phyloP scores from a whole-genome alignment of 768 basidiomycete species.

The Termitomyces sp. region DNA sequence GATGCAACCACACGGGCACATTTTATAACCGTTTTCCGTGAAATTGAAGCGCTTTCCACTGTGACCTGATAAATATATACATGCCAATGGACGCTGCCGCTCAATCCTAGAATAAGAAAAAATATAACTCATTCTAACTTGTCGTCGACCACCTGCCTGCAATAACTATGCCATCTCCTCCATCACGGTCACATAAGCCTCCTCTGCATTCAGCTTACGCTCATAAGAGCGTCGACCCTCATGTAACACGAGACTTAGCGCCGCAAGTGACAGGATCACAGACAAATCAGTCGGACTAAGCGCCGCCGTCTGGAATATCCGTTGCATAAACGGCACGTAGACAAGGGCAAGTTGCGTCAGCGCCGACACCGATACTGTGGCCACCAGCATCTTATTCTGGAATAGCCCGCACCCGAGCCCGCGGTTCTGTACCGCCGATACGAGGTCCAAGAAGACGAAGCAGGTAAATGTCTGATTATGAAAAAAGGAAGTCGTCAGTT shows the following conservation, averaged over 20 bases:
- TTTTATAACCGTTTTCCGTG: background rate
- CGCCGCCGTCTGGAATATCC: slow-evolving; percentile 90
- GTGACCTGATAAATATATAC: background rate
- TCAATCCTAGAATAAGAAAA: background rate
- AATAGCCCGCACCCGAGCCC: slow-evolving; percentile 81
- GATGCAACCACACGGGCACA: background rate
- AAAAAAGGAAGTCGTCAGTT: background rate
- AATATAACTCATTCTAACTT: background rate
- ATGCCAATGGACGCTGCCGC: background rate
- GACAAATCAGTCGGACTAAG: slow-evolving; percentile 64
- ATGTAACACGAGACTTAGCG: slow-evolving; percentile 63
- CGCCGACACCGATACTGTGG: slow-evolving; percentile 85
- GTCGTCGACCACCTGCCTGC: background rate
- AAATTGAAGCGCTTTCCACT: background rate
- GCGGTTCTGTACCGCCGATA: slow-evolving; percentile 92
- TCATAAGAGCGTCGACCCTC: slow-evolving; percentile 80
- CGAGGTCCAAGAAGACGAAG: slow-evolving; percentile 96
- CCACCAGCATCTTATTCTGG: slow-evolving; percentile 86
- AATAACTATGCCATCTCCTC: slow-evolving; percentile 42
- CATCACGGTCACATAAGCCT: slow-evolving; percentile 45
- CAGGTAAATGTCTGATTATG: slow-evolving; percentile 82
- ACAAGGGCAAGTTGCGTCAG: slow-evolving; percentile 81
- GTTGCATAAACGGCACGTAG: slow-evolving; percentile 89
- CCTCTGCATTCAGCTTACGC: slow-evolving; percentile 52
- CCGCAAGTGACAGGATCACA: slow-evolving; percentile 67